phyloP scores from a whole-genome alignment of 2,329 filamentous ascomycete genomes.

The Penicillium sp. region DNA sequence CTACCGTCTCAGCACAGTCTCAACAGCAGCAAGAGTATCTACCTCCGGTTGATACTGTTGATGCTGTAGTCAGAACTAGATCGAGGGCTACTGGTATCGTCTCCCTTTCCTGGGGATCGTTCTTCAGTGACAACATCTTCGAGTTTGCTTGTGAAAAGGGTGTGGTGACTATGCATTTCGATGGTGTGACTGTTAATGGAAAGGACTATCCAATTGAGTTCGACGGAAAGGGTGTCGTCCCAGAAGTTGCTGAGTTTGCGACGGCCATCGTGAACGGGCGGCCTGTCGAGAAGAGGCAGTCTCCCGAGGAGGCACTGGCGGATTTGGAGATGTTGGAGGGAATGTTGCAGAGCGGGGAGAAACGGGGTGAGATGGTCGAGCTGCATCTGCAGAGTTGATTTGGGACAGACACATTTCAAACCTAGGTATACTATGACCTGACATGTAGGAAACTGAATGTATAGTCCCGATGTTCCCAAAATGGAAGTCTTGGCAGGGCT shows the following conservation, averaged over 20 bases:
- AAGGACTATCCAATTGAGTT: constrained; percentile 45
- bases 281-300: constrained; percentile 43
- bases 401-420: neutral
- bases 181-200: constrained; percentile 36
- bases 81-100: constrained; percentile 52
- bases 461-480: constrained; percentile 10
- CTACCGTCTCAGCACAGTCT: constrained; percentile 50
- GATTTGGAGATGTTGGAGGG: constrained; percentile 51
- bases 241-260: constrained; percentile 55
- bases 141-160: constrained; percentile 54
- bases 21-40: constrained; percentile 51
- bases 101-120: constrained; percentile 53
- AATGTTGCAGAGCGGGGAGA: constrained; percentile 35
- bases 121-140: constrained; percentile 49
- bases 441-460: neutral
- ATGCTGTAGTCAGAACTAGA: constrained; percentile 50
- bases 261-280: constrained; percentile 46
- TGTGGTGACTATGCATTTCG: constrained; percentile 45
- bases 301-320: constrained; percentile 52
- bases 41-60: constrained; percentile 56
- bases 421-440: neutral
- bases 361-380: constrained; percentile 24
- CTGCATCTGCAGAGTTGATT: constrained; percentile 25
- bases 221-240: constrained; percentile 51
- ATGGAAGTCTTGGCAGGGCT: constrained; percentile 22